phyloP scores from a whole-genome alignment of 208 protist genomes.

The Trypanosoma grayi region DNA sequence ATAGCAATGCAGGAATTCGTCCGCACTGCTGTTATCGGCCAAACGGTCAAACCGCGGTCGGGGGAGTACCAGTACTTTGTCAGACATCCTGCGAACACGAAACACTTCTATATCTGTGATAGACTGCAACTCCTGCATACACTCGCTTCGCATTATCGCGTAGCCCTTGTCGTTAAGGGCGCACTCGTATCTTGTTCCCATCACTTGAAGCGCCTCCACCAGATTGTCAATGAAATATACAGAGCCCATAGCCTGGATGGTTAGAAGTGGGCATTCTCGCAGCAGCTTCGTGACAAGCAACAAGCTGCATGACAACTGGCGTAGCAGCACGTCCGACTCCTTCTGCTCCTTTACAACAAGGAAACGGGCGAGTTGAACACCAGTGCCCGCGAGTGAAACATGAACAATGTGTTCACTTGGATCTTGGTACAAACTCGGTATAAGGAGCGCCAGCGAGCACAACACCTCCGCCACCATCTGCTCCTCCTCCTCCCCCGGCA shows the following conservation, averaged over 20 bases:
- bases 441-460: slow-evolving; percentile 16
- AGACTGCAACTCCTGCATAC: background rate
- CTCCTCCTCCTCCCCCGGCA: background rate
- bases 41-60: slow-evolving; percentile 24
- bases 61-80: slow-evolving; percentile 7
- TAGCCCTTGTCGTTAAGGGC: slow-evolving; percentile 1
- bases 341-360: slow-evolving; percentile 18
- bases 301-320: slow-evolving; percentile 42
- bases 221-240: slow-evolving; percentile 60
- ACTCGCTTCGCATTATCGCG: background rate
- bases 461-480: slow-evolving; percentile 17
- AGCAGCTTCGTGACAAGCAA: slow-evolving; percentile 42
- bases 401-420: slow-evolving; percentile 7
- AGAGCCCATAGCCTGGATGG: slow-evolving; percentile 52
- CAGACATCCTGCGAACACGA: slow-evolving; percentile 16
- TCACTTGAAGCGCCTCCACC: slow-evolving; percentile 28
- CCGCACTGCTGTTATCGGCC: slow-evolving; percentile 27
- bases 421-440: slow-evolving; percentile 9
- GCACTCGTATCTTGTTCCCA: slow-evolving; percentile 17
- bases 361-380: slow-evolving; percentile 39
- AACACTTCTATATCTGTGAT: slow-evolving; percentile 10
- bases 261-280: slow-evolving; percentile 26
- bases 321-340: slow-evolving; percentile 26
- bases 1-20: slow-evolving; percentile 65
- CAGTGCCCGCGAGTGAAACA: slow-evolving; percentile 17